Evolutionary conservation across 352 stramenopile species (phyloP).

Genomic region (Globisporangium irregulare): DNA sequence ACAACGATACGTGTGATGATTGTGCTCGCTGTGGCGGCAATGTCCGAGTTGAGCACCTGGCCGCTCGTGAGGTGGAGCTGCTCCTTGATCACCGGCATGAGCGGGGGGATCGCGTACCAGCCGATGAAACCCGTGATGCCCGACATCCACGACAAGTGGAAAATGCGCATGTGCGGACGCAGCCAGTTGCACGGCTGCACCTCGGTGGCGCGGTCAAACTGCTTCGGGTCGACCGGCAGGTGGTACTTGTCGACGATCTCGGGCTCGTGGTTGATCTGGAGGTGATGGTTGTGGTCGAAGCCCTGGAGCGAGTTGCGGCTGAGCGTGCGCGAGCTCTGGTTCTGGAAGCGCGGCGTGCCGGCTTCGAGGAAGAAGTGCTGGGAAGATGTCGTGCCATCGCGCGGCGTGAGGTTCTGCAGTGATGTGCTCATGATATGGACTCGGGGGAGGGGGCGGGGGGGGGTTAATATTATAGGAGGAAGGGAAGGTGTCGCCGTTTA

Average conservation of each 20-base stretch:
- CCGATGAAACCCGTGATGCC: constrained; percentile 94
- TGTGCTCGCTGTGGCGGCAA: constrained; percentile 88
- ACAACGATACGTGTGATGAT: constrained; percentile 92
- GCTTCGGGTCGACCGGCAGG: constrained; percentile 43
- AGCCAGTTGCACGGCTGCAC: constrained; percentile 80
- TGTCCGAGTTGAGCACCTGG: constrained; percentile 91
- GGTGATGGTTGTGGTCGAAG: constrained; percentile 2
- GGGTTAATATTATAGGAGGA: not conserved
- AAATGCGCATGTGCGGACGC: constrained; percentile 93
- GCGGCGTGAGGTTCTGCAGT: constrained; percentile 10
- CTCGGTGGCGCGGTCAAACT: constrained; percentile 68
- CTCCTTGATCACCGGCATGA: constrained; percentile 90
- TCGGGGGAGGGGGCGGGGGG: not conserved
- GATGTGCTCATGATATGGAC: not conserved
- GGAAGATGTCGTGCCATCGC: not conserved
- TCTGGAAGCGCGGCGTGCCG: constrained; percentile 3
- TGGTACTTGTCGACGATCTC: constrained; percentile 31
- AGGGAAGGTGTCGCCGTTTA: not conserved
- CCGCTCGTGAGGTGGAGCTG: constrained; percentile 82
- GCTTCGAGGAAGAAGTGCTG: constrained; percentile 3
- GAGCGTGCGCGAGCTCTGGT: not conserved
- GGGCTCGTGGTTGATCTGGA: constrained; percentile 16
- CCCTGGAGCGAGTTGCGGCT: not conserved
- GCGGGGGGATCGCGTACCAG: constrained; percentile 94
- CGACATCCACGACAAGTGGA: constrained; percentile 90